Conservation (phyloP, 1,284 basidiomycete species). For the Irpex sp. region DNA sequence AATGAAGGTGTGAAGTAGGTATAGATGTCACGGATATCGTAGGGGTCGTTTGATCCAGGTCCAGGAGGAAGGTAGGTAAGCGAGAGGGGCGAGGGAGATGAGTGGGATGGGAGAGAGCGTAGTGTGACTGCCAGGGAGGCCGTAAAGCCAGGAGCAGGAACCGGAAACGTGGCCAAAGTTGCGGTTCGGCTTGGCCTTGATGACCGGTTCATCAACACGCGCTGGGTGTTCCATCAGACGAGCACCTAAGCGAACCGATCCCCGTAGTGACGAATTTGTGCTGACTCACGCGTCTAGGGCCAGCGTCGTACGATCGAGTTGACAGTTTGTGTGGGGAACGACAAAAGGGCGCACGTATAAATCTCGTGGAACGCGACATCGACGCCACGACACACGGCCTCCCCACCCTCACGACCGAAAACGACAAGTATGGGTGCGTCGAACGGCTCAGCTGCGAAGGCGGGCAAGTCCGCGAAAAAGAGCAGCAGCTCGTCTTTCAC, state of each 20-base stretch:
- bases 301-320: constrained; percentile 10
- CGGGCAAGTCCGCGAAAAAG: background rate
- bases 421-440: constrained; percentile 2
- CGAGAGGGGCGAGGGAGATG: background rate
- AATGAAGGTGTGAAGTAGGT: background rate
- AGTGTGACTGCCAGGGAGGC: background rate
- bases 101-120: background rate
- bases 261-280: too few species aligned
- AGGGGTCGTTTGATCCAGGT: background rate
- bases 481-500: constrained; percentile 8
- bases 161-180: constrained; percentile 7
- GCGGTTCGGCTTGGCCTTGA: background rate
- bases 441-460: background rate
- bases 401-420: background rate
- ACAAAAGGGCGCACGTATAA: background rate
- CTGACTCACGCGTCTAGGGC: constrained; percentile 8
- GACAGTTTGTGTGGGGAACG: background rate
- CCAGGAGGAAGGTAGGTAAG: background rate
- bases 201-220: background rate
- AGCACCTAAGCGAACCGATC: constrained; percentile 1
- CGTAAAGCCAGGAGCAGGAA: constrained; percentile 1
- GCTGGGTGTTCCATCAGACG: background rate
- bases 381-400: background rate
- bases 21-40: background rate
- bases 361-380: background rate